Evolutionary conservation across 306 rosid species (phyloP), one percentile per base, ranked within the genome.

Genomic region (Heteromeles arbutifolia): DNA sequence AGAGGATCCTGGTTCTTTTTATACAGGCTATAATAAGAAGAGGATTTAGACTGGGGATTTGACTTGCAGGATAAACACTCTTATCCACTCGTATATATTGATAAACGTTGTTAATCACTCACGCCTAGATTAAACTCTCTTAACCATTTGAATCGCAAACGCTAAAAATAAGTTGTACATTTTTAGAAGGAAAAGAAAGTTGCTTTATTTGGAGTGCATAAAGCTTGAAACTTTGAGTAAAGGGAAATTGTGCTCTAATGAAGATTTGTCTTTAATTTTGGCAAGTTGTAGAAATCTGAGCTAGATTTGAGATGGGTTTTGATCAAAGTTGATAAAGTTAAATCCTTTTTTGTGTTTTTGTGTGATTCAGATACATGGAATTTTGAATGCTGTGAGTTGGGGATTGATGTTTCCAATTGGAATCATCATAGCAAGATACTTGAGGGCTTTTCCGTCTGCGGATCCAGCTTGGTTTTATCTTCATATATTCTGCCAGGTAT

Each of bases 391-490:
- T 5, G 88, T 94, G 83, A 88, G 98, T 82, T 94, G 98, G 98
- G 98, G 98, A n/a, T 14, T 92, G 26, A 57, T 94, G 70, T 94
- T 92, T 80, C 98, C 98, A 1, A 37, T 82, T 54, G 98, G 98
- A 80, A 86, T 71, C n/a, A 74, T 90, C 26, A 81, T 94, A 4
- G 96, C 97, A 72, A 88, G 98, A 84, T 90, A 94, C 74, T 11
- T 90, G 65, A 94, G 88, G 65, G 59, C 79, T 12, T 90, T 88
- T 61, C 89, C 88, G 19, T 87, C 93, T 14, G 96, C 96, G 3
- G 97, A 91, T 82, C 97, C 97, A 18, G 90, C 84, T 29, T 92
- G 98, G 98, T 94, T 94, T 86, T 94, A 94, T 83, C 92, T 92
- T 52, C 98, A 94, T 80, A 79, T 70, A 32, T 76, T 50, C 45